A percentile compares a stretch with the other conserved stretches of the same genome.
Evolutionary conservation across 1,139 yeast species (phyloP).

Genomic region (Candida labiduridarum): DNA sequence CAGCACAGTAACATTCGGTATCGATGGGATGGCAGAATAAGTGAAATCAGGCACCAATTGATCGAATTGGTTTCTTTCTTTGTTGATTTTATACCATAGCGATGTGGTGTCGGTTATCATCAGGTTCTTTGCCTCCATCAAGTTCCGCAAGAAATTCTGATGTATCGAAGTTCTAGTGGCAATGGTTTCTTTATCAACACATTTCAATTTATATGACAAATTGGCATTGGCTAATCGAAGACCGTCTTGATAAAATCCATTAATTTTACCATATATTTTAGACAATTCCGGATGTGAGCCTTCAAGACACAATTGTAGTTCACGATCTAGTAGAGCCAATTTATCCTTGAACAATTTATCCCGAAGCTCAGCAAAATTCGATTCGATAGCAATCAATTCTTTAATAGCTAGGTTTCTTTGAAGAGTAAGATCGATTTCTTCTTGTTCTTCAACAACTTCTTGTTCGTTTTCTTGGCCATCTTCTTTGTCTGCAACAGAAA

Average conservation of each 20-base stretch:
- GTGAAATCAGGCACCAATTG: constrained; percentile 55
- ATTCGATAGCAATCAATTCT: constrained; percentile 75
- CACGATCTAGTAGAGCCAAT: constrained; percentile 73
- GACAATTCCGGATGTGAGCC: constrained; percentile 88
- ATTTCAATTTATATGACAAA: constrained; percentile 70
- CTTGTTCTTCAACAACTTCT: constrained; percentile 25
- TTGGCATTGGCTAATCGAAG: constrained; percentile 67
- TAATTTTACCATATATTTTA: constrained; percentile 69
- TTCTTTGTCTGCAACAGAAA: constrained; percentile 24
- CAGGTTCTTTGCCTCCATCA: constrained; percentile 66
- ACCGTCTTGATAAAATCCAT: constrained; percentile 69
- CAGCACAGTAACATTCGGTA: constrained; percentile 24
- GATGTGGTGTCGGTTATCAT: constrained; percentile 78
- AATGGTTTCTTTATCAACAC: constrained; percentile 78
- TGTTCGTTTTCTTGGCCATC: constrained; percentile 20
- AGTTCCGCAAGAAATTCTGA: constrained; percentile 75
- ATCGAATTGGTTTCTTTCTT: constrained; percentile 86
- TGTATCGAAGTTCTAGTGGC: constrained; percentile 82
- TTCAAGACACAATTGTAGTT: constrained; percentile 80
- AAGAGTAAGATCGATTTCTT: constrained; percentile 48
- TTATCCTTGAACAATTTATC: constrained; percentile 79
- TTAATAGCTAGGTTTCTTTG: constrained; percentile 65
- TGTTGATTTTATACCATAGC: constrained; percentile 89
- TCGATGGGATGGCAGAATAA: constrained; percentile 38
- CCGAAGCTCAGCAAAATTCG: constrained; percentile 80